Evolutionary conservation across 164 flowering plant species (phyloP).

Genomic region (Nymphaea thermarum): DNA sequence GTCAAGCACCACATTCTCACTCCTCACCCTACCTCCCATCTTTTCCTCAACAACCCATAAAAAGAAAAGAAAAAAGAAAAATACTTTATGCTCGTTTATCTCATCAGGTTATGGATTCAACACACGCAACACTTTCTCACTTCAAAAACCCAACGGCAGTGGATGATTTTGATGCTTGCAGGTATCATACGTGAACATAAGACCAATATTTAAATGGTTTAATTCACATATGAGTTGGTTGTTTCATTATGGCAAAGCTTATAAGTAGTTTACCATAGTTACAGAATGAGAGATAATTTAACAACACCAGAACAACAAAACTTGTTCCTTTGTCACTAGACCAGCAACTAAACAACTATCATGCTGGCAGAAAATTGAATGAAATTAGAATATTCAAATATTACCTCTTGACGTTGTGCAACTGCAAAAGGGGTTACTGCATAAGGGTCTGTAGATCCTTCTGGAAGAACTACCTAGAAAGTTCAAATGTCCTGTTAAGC

Average conservation of each 20-base stretch:
- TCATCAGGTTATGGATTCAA: no score
- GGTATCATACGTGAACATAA: no score
- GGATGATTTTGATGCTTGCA: no score
- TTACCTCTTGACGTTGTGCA: constrained; percentile 69
- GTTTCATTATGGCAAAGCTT: background rate
- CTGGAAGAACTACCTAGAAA: constrained; percentile 86
- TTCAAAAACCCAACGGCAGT: no score
- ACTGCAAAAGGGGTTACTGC: constrained; percentile 62
- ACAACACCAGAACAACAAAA: background rate
- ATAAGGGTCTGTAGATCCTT: constrained; percentile 77
- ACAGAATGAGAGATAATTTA: background rate
- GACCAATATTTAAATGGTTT: background rate
- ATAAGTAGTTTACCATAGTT: no score
- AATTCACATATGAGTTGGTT: background rate
- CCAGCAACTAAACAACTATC: background rate
- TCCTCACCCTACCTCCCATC: no score
- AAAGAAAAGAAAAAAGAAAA: no score
- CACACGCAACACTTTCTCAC: no score
- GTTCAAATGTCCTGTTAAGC: background rate
- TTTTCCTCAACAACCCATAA: no score
- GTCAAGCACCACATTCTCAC: no score
- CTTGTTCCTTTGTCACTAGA: background rate
- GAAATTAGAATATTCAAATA: background rate
- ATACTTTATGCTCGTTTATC: no score
- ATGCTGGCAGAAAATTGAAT: background rate